Base-by-base conservation (phyloP, 176 grass and related monocot species). In the Puccinellia tenuiflora region DNA sequence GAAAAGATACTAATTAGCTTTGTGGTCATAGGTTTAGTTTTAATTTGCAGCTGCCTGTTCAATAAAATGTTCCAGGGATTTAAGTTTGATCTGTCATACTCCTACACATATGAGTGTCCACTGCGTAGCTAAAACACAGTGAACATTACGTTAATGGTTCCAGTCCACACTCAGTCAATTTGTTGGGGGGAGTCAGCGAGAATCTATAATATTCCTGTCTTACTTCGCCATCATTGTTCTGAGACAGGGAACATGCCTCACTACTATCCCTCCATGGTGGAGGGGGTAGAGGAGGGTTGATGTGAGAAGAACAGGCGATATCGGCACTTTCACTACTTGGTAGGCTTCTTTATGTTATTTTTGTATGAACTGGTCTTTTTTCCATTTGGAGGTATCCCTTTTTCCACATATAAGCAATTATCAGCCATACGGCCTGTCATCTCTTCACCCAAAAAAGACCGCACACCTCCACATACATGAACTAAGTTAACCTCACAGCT, bases 241-340 rank as follows among this genome's bases (percentile, higher is more conserved):
- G 80, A 90, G 88, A 90, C 88, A 90, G 88, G 88, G 88, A 90
- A 90, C 88, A 90, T 90, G 80, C 88, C 88, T 90, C 88, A 87
- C 88, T 90, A 90, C 88, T 90, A 75, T 80, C 88, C 83, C 88
- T 87, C 88, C 85, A 80, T 75, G 75, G 33, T 68, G 80, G 80
- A 84, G 88, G 88, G 80, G 76, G 88, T 90, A 90, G 88, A 90
- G 85, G 88, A 90, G 88, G 88, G 60, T 90, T 90, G 88, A 90
- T 90, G 85, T 90, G 88, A 90, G 80, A 90, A 90, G 88, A 90
- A 90, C 88, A 87, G 76, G 65, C 75, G 85, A 80, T 90, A 86
- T 87, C 88, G 80, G 85, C 88, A 87, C 39, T 90, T 90, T 87
- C 88, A 84, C 68, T 29, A 62, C 80, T 90, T 90, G 88, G 88